phyloP scores from a whole-genome alignment of 2,329 filamentous ascomycete genomes.

The Ophiostoma himal-ulmi region DNA sequence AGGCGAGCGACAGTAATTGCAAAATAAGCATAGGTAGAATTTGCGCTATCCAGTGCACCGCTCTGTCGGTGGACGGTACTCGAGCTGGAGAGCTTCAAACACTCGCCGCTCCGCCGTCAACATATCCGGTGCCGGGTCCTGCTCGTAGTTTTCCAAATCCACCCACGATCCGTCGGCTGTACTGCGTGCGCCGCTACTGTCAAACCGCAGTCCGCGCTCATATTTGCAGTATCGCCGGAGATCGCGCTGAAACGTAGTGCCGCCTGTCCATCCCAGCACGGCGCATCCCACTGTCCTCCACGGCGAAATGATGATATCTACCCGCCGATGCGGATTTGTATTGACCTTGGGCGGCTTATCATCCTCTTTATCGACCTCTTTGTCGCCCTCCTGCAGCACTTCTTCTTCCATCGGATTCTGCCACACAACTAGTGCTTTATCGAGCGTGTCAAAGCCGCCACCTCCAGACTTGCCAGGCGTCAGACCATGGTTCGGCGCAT shows the following conservation, averaged over 20 bases:
- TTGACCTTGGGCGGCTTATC: conserved; percentile 42
- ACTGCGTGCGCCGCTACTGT: conserved; percentile 77
- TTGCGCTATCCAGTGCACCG: conserved; percentile 55
- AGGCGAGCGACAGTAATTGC: background rate
- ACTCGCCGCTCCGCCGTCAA: conserved; percentile 72
- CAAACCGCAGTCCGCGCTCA: conserved; percentile 73
- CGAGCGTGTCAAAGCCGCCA: conserved; percentile 75
- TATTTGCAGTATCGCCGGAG: conserved; percentile 72
- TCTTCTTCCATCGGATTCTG: conserved; percentile 52
- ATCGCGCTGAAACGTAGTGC: conserved; percentile 85
- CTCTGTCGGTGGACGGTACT: conserved; percentile 60
- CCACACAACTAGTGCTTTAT: conserved; percentile 93
- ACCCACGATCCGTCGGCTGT: conserved; percentile 60
- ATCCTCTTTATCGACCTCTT: conserved; percentile 30
- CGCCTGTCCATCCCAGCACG: conserved; percentile 80
- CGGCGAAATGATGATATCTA: conserved; percentile 86
- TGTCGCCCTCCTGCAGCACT: background rate
- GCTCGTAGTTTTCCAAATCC: conserved; percentile 57
- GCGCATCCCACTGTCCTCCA: conserved; percentile 89
- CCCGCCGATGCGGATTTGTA: conserved; percentile 69
- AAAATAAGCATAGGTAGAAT: background rate
- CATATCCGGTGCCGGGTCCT: conserved; percentile 54
- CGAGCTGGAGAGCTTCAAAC: conserved; percentile 68
- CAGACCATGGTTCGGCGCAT: conserved; percentile 28
- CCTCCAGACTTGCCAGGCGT: conserved; percentile 31